Evolutionary conservation across 2,329 filamentous ascomycete genomes (phyloP), one percentile per base, ranked within the genome.

Genomic region (Lasiodiplodia citricola): DNA sequence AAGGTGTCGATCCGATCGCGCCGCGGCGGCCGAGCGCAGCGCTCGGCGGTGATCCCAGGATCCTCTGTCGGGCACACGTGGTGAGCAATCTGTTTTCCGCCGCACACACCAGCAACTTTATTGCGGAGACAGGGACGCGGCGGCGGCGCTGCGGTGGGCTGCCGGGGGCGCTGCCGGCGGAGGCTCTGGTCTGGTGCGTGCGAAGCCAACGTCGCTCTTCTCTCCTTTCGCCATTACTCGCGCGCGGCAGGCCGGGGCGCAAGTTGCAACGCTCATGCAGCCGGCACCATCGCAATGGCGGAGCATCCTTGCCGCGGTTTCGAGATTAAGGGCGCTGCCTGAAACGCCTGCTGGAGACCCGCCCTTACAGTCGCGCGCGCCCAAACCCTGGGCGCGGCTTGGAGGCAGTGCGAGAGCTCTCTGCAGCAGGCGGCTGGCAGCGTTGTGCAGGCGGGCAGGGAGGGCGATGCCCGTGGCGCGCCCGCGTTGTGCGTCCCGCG

Each of bases 251-350:
- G 54, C 55, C 21, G 31, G 35, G 35, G 55, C 35, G 55, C 38
- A 47, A 47, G 44, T 47, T 47, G 58, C 60, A 64, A 64, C 60
- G 60, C 60, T 52, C 60, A 52, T 64, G 60, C 60, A 64, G 60
- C 47, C 44, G 60, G 13, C 60, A 51, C 58, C 41, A 63, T 63
- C 58, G 50, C 41, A 47, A 51, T 60, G 57, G 35, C 57, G 38
- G 57, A 14, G 7, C 37, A 66, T 56, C 64, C 64, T 57, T 58
- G 41, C 65, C 54, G 65, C 65, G 41, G 65, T 57, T 67, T 58
- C 52, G 64, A 67, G 65, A 67, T 67, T 67, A 67, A 55, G 65
- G 65, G 51, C 23, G 52, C 52, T 18, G 65, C 58, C 65, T 67
- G 65, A 67, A 67, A 67, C 65, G 65, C 65, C 25, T 56, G 64